phyloP scores from a whole-genome alignment of 179 eudicot species.

The Beta macrorhiza region DNA sequence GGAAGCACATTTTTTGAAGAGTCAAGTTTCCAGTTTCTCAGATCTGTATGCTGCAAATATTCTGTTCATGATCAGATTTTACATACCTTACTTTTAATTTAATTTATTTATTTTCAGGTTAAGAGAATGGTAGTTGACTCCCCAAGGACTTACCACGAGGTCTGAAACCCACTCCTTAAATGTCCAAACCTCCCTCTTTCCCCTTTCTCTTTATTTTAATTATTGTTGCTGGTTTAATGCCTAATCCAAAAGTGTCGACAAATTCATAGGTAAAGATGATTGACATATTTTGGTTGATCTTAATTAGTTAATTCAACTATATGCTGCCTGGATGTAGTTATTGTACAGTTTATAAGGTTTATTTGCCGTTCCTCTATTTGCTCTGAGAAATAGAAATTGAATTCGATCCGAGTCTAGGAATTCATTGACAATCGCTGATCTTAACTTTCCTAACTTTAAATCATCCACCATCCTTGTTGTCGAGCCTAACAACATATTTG shows the following conservation, averaged over 20 bases:
- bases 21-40: not conserved
- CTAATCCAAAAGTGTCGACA: not conserved
- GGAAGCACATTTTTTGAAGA: not conserved
- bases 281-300: not conserved
- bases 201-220: not conserved
- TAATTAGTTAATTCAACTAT: not conserved
- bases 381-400: conserved; percentile 3
- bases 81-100: not conserved
- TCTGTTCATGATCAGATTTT: not conserved
- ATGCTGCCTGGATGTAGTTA: not conserved
- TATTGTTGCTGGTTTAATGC: not conserved
- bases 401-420: not conserved
- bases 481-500: not conserved
- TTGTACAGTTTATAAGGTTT: not conserved
- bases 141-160: conserved; percentile 92
- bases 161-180: conserved; percentile 24
- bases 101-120: conserved; percentile 54
- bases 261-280: not conserved
- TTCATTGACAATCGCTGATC: not conserved
- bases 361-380: not conserved
- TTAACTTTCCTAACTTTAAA: not conserved
- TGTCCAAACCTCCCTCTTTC: not conserved
- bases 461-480: not conserved
- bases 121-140: conserved; percentile 92
- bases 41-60: not conserved